Conservation (phyloP, 495 filamentous ascomycete genomes). For the Talaromyces proteolyticus region DNA sequence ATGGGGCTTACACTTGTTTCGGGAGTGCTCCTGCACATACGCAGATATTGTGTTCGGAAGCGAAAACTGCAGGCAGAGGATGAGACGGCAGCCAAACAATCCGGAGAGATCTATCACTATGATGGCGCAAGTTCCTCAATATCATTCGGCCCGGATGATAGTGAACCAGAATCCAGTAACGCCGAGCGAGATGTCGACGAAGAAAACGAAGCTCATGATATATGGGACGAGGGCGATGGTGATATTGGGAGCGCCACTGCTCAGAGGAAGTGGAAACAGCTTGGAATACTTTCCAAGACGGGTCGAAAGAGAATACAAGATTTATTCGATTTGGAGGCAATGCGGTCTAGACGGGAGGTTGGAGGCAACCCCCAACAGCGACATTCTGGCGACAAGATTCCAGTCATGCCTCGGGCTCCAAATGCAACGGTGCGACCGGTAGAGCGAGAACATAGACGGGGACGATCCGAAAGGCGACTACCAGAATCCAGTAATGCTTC, state of each 20-base stretch:
- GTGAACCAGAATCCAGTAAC: background rate
- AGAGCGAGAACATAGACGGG: background rate
- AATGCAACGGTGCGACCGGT: slow-evolving; percentile 4
- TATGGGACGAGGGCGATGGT: slow-evolving; percentile 3
- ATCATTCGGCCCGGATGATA: background rate
- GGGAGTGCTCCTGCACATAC: slow-evolving; percentile 3
- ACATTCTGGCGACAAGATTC: slow-evolving; percentile 1
- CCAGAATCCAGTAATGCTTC: too few relatives aligned
- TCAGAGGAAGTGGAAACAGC: slow-evolving; percentile 3
- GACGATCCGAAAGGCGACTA: background rate
- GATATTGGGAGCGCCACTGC: slow-evolving; percentile 1
- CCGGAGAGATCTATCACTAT: slow-evolving; percentile 4
- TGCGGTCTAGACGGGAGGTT: background rate
- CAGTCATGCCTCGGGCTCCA: slow-evolving; percentile 7
- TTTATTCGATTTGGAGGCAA: slow-evolving; percentile 5
- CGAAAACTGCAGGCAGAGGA: background rate
- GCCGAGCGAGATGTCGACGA: background rate
- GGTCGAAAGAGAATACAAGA: slow-evolving; percentile 5
- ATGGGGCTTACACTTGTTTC: slow-evolving; percentile 1
- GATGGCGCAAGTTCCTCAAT: background rate
- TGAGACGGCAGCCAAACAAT: background rate
- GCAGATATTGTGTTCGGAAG: slow-evolving; percentile 1
- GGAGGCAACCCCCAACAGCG: background rate
- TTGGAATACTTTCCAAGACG: slow-evolving; percentile 1
- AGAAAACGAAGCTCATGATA: background rate